A percentile compares a stretch with the other conserved stretches of the same genome.
phyloP scores from a whole-genome alignment of 2,329 filamentous ascomycete species.

The Neurospora crassa region DNA sequence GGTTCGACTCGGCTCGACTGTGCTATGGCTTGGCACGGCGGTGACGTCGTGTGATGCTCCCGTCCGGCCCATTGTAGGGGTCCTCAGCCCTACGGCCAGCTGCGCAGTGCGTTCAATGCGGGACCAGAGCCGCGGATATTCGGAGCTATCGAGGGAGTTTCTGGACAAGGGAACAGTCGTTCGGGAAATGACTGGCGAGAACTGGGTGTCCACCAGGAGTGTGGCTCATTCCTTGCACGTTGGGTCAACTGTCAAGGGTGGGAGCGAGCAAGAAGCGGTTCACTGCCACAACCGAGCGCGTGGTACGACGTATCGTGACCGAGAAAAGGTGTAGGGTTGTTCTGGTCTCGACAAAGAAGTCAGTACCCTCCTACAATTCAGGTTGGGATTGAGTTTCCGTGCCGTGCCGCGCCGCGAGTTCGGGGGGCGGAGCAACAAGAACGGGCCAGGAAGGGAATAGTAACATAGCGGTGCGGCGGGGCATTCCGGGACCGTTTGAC shows the following conservation, averaged over 20 bases:
- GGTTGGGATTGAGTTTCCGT: neutral
- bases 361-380: neutral
- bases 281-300: neutral
- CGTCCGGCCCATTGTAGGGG: neutral
- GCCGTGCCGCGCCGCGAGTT: neutral
- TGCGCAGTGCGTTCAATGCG: neutral
- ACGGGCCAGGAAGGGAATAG: neutral
- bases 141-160: neutral
- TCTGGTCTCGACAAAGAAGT: neutral
- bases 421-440: neutral
- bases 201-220: neutral
- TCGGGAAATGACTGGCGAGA: neutral
- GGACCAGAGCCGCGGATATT: neutral
- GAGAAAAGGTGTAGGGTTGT: neutral
- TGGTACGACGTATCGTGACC: neutral
- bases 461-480: neutral
- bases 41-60: neutral
- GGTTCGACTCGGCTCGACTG: neutral
- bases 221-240: neutral
- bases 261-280: neutral
- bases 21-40: neutral
- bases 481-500: neutral
- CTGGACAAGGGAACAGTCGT: neutral
- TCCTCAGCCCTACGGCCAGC: neutral
- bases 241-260: neutral